Percentiles rank a stretch among this genome's conserved stretches.
Evolutionary conservation across 805 yeast genomes (phyloP).

Genomic region (Saturnispora bothae): DNA sequence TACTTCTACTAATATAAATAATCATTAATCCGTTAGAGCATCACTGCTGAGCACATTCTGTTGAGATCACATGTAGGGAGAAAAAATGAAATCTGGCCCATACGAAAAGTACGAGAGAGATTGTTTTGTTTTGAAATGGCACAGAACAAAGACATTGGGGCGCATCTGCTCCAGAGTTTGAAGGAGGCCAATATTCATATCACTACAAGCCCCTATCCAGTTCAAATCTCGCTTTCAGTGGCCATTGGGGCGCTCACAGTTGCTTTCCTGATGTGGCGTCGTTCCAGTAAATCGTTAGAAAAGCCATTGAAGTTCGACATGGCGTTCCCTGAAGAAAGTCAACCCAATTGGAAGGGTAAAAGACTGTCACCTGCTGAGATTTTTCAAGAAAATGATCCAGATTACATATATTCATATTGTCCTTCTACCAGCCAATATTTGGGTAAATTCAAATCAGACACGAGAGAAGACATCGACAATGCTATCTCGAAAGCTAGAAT

Average conservation of each 20-base stretch:
- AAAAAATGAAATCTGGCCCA: too few species aligned
- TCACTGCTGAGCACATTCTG: neutral
- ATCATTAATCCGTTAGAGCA: too few species aligned
- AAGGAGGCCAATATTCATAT: slow-evolving; percentile 3
- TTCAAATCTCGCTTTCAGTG: slow-evolving; percentile 24
- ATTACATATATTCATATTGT: slow-evolving; percentile 71
- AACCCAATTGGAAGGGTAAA: slow-evolving; percentile 88
- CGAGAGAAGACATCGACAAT: slow-evolving; percentile 61
- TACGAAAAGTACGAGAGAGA: too few species aligned
- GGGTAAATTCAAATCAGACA: slow-evolving; percentile 58
- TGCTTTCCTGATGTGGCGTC: slow-evolving; percentile 16
- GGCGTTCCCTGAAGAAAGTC: slow-evolving; percentile 64
- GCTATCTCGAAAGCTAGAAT: slow-evolving; percentile 40
- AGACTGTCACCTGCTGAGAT: slow-evolving; percentile 57
- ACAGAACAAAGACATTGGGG: neutral
- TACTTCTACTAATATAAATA: too few species aligned
- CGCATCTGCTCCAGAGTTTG: neutral
- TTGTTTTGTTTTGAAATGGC: too few species aligned
- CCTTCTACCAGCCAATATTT: slow-evolving; percentile 92
- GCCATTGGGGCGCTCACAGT: slow-evolving; percentile 19
- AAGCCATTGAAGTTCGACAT: slow-evolving; percentile 38
- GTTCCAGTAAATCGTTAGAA: slow-evolving; percentile 19
- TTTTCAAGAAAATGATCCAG: slow-evolving; percentile 50
- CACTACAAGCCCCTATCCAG: slow-evolving; percentile 15
- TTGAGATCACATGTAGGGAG: neutral